phyloP scores from a whole-genome alignment of 257 asterid species.

The Capsicum pubescens region DNA sequence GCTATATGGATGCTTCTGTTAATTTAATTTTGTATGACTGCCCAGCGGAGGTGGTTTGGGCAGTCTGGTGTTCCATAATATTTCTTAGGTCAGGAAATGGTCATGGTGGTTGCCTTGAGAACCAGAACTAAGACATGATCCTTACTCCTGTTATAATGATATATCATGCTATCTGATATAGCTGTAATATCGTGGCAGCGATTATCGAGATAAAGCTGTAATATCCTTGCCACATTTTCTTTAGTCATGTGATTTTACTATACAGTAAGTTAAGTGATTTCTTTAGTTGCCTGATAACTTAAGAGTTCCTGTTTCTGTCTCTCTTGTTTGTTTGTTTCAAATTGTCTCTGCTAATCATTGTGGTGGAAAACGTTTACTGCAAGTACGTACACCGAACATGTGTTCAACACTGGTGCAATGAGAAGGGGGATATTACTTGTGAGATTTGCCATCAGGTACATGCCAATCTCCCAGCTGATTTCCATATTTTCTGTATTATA shows the following conservation, averaged over 20 bases:
- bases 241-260: background rate
- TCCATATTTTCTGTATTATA: no score
- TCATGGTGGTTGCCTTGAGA: background rate
- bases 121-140: background rate
- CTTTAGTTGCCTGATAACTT: constrained; percentile 6
- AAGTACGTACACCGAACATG: no score
- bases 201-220: background rate
- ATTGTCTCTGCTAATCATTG: no score
- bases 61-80: background rate
- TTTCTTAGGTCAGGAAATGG: background rate
- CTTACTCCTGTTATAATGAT: no score
- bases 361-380: no score
- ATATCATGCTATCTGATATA: background rate
- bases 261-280: background rate
- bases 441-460: no score
- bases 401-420: no score
- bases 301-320: no score
- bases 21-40: background rate
- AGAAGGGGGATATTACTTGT: no score
- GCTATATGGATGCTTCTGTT: background rate
- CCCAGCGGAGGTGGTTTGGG: no score
- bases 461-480: no score
- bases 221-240: constrained; percentile 6
- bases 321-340: no score
- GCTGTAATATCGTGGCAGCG: background rate